Base-by-base conservation (phyloP, 169 alveolate species). In the Eimeria necatrix region DNA sequence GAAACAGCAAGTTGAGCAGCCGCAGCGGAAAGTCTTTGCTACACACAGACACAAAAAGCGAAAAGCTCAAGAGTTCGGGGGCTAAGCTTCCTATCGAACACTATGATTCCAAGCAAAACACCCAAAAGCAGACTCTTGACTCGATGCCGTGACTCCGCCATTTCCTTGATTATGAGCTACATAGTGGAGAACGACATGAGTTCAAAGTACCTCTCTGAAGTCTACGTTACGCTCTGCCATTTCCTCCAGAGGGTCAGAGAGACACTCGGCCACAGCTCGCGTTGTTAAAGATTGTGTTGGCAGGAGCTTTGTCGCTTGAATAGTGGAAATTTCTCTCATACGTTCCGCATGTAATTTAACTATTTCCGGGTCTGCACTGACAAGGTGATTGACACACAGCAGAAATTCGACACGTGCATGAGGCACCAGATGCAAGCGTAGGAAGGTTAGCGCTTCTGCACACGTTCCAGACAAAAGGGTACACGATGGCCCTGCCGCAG, bases 1-100 rank as follows among this genome's bases (percentile, higher is more conserved):
- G 92, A 60, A 51, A 85, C 92, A 60, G 92, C 92, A 85, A 85
- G 92, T n/a, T 85, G 92, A 32, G 92, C 92, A 85, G 92, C 92
- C 74, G 92, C 92, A 60, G 92, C 92, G 60, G 92, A 85, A 20
- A 85, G 80, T 20, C 92, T 85, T 85, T 85, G 92, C 92, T 85
- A 78, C 92, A 52, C 12, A 41, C 92, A 85, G 41, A 32, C 41
- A 32, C 41, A 32, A 32, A 32, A 32, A 2, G 41, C 41, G 0
- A 2, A 32, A 32, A 32, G 41, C 41, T 32, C 41, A 32, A 32
- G 2, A 32, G 41, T 32, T 32, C 41, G 41, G 41, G 41, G 41
- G 2, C 41, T 32, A 32, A 32, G 41, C 41, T 32, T 32, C 41
- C 41, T 32, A 32, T 32, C 0, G 41, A 32, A 32, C 0, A 32